phyloP scores from a whole-genome alignment of 305 asterid species.

The Stenogyne calaminthoides region DNA sequence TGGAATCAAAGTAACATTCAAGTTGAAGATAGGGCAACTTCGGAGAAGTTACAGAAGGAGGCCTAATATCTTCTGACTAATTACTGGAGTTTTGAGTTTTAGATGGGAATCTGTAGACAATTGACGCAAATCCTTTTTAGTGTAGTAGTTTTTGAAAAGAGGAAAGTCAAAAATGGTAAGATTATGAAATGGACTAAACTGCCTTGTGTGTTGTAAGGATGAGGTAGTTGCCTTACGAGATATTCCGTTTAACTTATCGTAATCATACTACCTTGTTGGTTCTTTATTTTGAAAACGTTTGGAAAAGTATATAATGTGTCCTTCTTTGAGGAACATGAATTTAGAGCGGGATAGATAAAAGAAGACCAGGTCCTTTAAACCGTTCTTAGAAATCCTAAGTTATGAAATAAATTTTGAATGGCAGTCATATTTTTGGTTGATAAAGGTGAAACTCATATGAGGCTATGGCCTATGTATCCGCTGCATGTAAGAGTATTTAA shows the following conservation, averaged over 20 bases:
- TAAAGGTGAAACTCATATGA: not conserved
- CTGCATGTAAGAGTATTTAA: not conserved
- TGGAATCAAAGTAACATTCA: not conserved
- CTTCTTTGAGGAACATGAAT: not conserved
- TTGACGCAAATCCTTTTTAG: not conserved
- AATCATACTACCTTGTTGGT: not conserved
- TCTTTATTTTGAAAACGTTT: not conserved
- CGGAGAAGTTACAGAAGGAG: not conserved
- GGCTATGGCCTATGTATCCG: not conserved
- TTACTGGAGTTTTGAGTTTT: not conserved
- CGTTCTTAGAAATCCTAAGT: not conserved
- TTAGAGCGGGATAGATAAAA: not conserved
- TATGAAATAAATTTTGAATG: constrained; percentile 6
- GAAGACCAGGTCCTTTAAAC: not conserved
- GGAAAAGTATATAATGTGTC: not conserved
- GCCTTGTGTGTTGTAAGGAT: not conserved
- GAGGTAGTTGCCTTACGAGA: not conserved
- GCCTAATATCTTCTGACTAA: not conserved
- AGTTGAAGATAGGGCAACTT: not conserved
- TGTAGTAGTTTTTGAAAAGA: not conserved
- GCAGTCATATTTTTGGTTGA: not conserved
- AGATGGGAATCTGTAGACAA: not conserved
- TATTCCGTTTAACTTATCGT: not conserved
- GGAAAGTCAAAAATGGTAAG: not conserved
- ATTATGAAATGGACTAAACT: not conserved